Evolutionary conservation across 2,329 filamentous ascomycete species (phyloP).

Genomic region (Paecilomyces dactylethromorphus): DNA sequence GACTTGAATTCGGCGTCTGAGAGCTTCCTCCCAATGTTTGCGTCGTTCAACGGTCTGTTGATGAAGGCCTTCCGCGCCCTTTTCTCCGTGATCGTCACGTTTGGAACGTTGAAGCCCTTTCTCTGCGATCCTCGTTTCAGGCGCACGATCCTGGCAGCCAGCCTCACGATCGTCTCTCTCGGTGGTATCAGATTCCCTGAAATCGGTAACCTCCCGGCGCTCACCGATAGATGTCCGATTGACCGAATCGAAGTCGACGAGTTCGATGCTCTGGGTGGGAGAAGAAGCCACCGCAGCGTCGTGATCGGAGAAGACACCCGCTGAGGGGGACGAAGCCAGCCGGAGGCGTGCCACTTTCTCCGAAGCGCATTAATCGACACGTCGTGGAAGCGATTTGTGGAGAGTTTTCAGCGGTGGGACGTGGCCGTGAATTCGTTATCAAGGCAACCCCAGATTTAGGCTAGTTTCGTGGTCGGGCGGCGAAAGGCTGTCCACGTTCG

Average conservation of each 20-base stretch:
- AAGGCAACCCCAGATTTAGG: neutral
- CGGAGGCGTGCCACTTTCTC: neutral
- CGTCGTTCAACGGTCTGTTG: constrained; percentile 8
- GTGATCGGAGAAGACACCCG: neutral
- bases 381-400: neutral
- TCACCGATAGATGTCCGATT: neutral
- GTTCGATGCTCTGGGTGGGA: constrained; percentile 24
- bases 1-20: constrained; percentile 17
- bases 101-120: neutral
- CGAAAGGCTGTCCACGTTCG: neutral
- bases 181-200: neutral
- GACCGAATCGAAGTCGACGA: constrained; percentile 18
- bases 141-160: neutral
- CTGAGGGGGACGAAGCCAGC: constrained; percentile 1
- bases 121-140: neutral
- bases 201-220: neutral
- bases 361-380: neutral
- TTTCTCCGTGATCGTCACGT: neutral
- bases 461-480: neutral
- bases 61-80: neutral
- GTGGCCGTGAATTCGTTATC: neutral
- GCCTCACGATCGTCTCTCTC: neutral
- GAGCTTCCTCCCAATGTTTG: constrained; percentile 27
- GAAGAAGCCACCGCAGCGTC: constrained; percentile 17
- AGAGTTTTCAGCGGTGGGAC: neutral